Conservation (phyloP, 768 basidiomycete species). For the Ramaria rubella region DNA sequence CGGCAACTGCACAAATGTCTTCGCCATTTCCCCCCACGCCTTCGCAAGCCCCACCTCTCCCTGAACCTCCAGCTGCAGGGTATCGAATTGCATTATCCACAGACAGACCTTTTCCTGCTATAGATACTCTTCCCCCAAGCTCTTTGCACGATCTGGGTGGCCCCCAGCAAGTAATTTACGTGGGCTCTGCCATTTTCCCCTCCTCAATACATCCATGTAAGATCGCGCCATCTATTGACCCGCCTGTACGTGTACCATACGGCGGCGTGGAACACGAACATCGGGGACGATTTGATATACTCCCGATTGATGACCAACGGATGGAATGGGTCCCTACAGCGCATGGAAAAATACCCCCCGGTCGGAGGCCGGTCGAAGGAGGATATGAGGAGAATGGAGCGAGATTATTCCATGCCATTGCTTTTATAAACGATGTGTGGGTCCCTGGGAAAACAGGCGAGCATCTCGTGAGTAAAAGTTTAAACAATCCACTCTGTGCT, state of each 20-base stretch:
- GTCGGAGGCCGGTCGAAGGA: conserved; percentile 58
- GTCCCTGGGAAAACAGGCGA: conserved; percentile 73
- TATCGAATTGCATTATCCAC: conserved; percentile 53
- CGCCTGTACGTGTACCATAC: conserved; percentile 50
- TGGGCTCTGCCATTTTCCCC: conserved; percentile 66
- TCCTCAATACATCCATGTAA: conserved; percentile 79
- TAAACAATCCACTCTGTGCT: not conserved
- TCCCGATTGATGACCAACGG: conserved; percentile 55
- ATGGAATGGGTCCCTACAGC: conserved; percentile 74
- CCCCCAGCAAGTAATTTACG: conserved; percentile 45
- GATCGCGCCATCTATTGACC: conserved; percentile 55
- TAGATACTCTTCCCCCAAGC: conserved; percentile 40
- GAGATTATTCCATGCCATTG: conserved; percentile 65
- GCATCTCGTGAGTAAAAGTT: conserved; percentile 47
- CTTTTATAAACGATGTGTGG: conserved; percentile 38
- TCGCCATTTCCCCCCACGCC: conserved; percentile 7
- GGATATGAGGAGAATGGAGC: conserved; percentile 66
- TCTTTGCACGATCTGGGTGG: conserved; percentile 50
- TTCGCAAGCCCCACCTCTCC: not conserved
- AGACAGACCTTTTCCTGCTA: conserved; percentile 38
- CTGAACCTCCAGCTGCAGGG: conserved; percentile 52
- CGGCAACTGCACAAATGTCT: too few relatives aligned
- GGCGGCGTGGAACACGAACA: conserved; percentile 57
- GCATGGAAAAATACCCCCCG: conserved; percentile 51
- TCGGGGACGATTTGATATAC: conserved; percentile 62